Base-by-base conservation (phyloP, 2,329 filamentous ascomycete species). In the Colletotrichum cereale region DNA sequence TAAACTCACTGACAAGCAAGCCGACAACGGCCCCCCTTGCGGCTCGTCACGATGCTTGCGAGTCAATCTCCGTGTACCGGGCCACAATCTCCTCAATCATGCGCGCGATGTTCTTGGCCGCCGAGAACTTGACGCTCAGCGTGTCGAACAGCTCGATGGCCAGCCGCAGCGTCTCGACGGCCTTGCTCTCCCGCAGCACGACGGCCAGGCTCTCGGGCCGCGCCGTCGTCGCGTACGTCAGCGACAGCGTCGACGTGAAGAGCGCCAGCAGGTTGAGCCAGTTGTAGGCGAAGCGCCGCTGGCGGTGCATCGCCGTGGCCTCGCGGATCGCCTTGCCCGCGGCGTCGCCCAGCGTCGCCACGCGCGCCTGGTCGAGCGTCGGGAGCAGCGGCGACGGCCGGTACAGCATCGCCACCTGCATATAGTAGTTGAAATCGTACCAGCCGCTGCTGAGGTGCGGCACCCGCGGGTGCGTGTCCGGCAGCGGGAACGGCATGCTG, bases 401-500 rank as follows among this genome's bases (percentile, higher is more conserved):
- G 73, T 86, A 85, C 5, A 86, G 75, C 76, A 84, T 81, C 16
- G 80, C 80, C 1, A 85, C 74, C 60, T 86, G 84, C 0, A 80
- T 84, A 72, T 85, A 85, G 73, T 84, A 86, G 74, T 86, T 86
- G 55, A 85, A 80, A 64, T 86, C 84, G 73, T 83, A 86, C 84
- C 84, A 86, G 66, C 76, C 80, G 10, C 79, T 83, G 50, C 75
- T 82, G 3, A 85, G 75, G 66, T 86, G 84, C 1, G 84, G 84
- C 1, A 86, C 83, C 11, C 77, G 77, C 6, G 76, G 77, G 73
- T 80, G 76, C 29, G 79, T 69, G 34, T 83, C 80, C 0, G 82
- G 82, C 0, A 85, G 74, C 1, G 83, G 83, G 61, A 84, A 85
- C 0, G 83, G 83, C 82, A 84, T 84, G 66, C 74, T 79, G 26